phyloP scores from a whole-genome alignment of 345 rosid genomes.

The Eucalyptus microcorys region DNA sequence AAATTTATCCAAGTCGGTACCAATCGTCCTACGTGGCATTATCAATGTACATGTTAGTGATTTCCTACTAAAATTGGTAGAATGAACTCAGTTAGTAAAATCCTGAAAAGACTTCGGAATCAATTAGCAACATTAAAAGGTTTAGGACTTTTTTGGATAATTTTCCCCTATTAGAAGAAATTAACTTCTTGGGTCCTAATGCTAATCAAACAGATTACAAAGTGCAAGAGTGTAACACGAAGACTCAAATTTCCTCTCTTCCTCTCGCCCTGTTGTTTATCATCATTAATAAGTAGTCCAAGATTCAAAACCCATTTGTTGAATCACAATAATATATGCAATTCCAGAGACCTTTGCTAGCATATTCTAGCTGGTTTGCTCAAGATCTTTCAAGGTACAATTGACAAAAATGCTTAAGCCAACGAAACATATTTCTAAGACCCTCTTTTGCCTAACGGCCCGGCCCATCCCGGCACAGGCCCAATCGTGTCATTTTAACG shows the following conservation, averaged over 20 bases:
- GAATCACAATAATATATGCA: background rate
- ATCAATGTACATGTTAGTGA: fast-evolving
- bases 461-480: background rate
- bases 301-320: background rate
- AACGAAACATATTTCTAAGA: background rate
- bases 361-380: background rate
- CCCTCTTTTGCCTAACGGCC: background rate
- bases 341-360: fast-evolving
- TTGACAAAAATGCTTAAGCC: background rate
- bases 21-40: too few relatives aligned
- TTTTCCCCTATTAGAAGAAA: too few relatives aligned
- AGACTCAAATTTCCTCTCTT: too few relatives aligned
- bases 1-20: fast-evolving
- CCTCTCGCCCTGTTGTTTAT: background rate
- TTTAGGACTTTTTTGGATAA: too few relatives aligned
- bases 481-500: background rate
- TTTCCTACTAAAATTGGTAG: too few relatives aligned
- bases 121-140: too few relatives aligned
- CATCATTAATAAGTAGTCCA: background rate
- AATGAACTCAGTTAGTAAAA: too few relatives aligned
- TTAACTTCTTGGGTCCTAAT: too few relatives aligned
- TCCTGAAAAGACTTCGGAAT: fast-evolving
- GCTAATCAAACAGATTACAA: too few relatives aligned
- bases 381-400: background rate
- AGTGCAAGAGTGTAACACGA: too few relatives aligned